Evolutionary conservation across 441 rosid genomes (phyloP), one percentile per base, ranked within the genome.

Genomic region (Melastoma candidum): DNA sequence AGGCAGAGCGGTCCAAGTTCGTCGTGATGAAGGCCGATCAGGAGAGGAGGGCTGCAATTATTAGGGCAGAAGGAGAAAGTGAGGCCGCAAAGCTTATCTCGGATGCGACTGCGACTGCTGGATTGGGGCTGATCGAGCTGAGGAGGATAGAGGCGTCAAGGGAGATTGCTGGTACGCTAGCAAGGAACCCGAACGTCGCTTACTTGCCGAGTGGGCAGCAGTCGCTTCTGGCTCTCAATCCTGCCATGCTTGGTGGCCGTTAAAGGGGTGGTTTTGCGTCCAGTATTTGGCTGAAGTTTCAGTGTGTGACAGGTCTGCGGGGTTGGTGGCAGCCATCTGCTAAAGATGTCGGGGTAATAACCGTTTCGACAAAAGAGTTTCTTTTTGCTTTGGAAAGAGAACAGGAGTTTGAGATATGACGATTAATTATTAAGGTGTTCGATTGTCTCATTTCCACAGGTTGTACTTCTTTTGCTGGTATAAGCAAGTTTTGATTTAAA

Each of bases 11-110:
- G 69, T 93, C 97, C 0, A 93, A 83, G 68, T 93, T 88, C 53
- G 76, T 88, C 22, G 98, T 92, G 62, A 74, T 74, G 81, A 92
- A 88, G 59, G 98, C 98, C 61, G 98, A 88, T 59, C 98, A 88
- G 73, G 98, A 92, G 80, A 85, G 95, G 76, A 79, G 95, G 74
- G 95, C 97, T 48, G 94, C 97, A 11, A 53, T 92, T 70, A 85
- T 92, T 48, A 68, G 97, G 64, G 98, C 97, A 2, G 92, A 88
- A 70, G 98, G 98, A 78, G 98, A 92, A 72, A 92, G 98, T 65
- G 92, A 85, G 63, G 75, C 98, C 68, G 97, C 98, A 0, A 83
- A 74, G 60, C 60, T 92, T 54, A 92, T 92, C 54, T 92, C 98
- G 12, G 87, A 84, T 45, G 95, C 97, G 7, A 88, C 98, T 45